A percentile compares a stretch with the other conserved stretches of the same genome.
These are phyloP conservation scores for Vitis hybrid DNA, from an alignment of 177 flowering plant species.

Conservation along the genomic window DNA sequence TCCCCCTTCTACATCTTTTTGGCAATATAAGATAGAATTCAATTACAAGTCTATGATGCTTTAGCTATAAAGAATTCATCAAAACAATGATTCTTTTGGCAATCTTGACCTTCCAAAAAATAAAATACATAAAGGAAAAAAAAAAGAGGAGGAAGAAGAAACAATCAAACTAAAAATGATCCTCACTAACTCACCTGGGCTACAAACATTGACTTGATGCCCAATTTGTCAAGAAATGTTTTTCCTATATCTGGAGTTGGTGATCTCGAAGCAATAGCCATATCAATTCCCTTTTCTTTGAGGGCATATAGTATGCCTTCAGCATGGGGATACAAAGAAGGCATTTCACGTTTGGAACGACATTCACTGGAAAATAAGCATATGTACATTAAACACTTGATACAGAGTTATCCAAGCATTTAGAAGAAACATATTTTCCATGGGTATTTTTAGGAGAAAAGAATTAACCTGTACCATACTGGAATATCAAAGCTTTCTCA, in stretches of 20 bases:
- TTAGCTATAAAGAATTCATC: too few relatives aligned
- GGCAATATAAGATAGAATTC: too few relatives aligned
- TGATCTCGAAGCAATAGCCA: conserved; percentile 97
- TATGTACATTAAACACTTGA: too few relatives aligned
- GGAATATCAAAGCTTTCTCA: too few relatives aligned
- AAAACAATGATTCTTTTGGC: too few relatives aligned
- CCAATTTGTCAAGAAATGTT: conserved; percentile 76
- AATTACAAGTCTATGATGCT: too few relatives aligned
- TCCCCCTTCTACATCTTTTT: too few relatives aligned
- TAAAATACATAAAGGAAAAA: neutral
- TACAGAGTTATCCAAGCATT: too few relatives aligned
- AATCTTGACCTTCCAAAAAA: neutral
- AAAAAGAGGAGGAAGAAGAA: neutral
- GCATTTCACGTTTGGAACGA: conserved; percentile 83
- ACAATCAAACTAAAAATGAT: neutral
- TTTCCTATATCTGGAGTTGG: conserved; percentile 87
- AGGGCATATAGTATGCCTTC: conserved; percentile 82
- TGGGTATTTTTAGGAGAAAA: too few relatives aligned
- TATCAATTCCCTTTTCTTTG: conserved; percentile 81
- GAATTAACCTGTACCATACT: too few relatives aligned
- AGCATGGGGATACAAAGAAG: conserved; percentile 82
- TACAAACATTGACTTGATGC: conserved; percentile 69
- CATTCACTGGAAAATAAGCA: conserved; percentile 58
- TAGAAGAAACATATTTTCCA: too few relatives aligned
- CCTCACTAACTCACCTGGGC: conserved; percentile 60